A percentile compares a stretch with the other conserved stretches of the same genome.
Evolutionary conservation across 192 early-diverging fungal genomes (phyloP).

Genomic region (Podochytrium sp.): DNA sequence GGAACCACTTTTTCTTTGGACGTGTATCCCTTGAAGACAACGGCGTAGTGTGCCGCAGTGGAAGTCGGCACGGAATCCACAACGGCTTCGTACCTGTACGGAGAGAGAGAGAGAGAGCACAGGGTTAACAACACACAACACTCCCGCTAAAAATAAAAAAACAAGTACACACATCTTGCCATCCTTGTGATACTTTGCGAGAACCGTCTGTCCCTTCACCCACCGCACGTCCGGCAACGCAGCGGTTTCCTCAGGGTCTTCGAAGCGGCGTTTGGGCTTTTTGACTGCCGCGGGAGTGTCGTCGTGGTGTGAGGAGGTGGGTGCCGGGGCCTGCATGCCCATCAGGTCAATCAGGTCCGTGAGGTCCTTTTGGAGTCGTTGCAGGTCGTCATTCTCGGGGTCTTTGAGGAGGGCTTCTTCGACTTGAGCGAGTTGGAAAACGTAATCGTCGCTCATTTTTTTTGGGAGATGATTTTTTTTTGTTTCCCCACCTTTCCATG

Average conservation of each 20-base stretch:
- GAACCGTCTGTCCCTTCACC: conserved; percentile 60
- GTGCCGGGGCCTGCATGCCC: conserved; percentile 9
- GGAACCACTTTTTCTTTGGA: conserved; percentile 53
- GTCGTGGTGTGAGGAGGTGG: neutral
- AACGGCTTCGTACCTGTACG: conserved; percentile 56
- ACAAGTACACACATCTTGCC: conserved; percentile 71
- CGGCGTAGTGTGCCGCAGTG: conserved; percentile 38
- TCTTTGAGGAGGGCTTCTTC: conserved; percentile 69
- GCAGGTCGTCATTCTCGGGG: conserved; percentile 70
- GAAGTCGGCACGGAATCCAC: conserved; percentile 59
- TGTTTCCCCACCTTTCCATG: too few species aligned
- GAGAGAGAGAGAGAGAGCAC: conserved; percentile 14
- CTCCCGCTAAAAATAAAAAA: too few species aligned
- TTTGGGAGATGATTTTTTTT: neutral
- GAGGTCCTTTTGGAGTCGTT: conserved; percentile 67
- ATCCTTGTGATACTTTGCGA: conserved; percentile 69
- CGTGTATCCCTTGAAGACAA: conserved; percentile 68
- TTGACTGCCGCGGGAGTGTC: neutral
- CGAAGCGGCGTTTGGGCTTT: neutral
- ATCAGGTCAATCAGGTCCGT: conserved; percentile 69
- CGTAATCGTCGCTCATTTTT: conserved; percentile 46
- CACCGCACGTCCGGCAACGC: conserved; percentile 23
- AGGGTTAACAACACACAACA: conserved; percentile 50
- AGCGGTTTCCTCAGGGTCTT: neutral
- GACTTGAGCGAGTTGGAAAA: conserved; percentile 71